Percentiles rank a stretch among this genome's conserved stretches.
These are phyloP conservation scores for Heterobasidion irregulare DNA, from an alignment of 1,284 basidiomycete species.

Conservation along the genomic window DNA sequence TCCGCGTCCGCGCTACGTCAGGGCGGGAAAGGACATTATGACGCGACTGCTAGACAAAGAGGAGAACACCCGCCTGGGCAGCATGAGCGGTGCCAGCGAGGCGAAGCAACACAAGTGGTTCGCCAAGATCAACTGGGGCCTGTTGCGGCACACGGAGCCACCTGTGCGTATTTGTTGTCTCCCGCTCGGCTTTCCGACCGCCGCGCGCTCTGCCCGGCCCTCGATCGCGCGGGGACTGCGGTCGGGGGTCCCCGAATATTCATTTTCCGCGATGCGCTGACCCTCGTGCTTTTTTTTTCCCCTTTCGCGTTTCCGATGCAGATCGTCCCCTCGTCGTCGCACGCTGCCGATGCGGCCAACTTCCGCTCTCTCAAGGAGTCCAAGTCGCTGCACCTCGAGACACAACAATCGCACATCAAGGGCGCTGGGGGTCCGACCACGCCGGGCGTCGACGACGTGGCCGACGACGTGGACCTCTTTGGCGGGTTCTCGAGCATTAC, in stretches of 20 bases:
- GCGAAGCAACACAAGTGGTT: conserved; percentile 99
- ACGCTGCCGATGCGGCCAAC: conserved; percentile 83
- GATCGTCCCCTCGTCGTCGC: conserved; percentile 80
- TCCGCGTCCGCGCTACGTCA: conserved; percentile 19
- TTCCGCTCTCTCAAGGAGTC: conserved; percentile 90
- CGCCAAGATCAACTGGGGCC: conserved; percentile 91
- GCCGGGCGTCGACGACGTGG: conserved; percentile 35
- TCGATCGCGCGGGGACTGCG: not conserved
- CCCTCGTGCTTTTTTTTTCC: conserved; percentile 9
- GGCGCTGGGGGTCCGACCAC: conserved; percentile 26
- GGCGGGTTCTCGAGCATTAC: conserved; percentile 84
- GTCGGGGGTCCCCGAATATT: not conserved
- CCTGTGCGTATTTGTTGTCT: conserved; percentile 54
- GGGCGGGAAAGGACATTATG: conserved; percentile 84
- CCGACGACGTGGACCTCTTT: conserved; percentile 53
- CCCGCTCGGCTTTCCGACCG: conserved; percentile 3
- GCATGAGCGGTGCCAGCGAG: conserved; percentile 91
- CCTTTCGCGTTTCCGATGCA: conserved; percentile 21
- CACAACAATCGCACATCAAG: conserved; percentile 30
- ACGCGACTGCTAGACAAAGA: conserved; percentile 89
- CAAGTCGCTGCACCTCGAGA: conserved; percentile 83
- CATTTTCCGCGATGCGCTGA: not conserved
- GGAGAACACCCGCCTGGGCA: conserved; percentile 84
- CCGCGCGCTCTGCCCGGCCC: not conserved
- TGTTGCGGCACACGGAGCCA: conserved; percentile 87